A percentile compares a stretch with the other conserved stretches of the same genome.
Evolutionary conservation across 768 basidiomycete species (phyloP).

Genomic region (Coprinopsis strossmayeri): DNA sequence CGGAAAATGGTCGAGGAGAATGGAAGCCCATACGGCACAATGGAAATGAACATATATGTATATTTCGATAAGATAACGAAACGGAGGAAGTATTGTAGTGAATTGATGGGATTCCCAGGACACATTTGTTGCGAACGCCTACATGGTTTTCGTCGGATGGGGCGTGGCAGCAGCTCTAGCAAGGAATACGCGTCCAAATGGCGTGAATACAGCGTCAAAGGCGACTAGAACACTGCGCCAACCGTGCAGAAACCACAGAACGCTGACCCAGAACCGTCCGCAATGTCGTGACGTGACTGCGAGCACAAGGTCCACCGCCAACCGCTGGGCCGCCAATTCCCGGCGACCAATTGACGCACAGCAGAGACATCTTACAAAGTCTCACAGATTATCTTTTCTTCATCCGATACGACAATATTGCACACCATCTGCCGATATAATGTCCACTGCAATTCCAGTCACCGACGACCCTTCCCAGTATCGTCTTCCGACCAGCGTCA

Average conservation of each 20-base stretch:
- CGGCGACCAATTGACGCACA: conserved; percentile 3
- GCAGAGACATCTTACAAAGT: conserved; percentile 1
- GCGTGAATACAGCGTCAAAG: background rate
- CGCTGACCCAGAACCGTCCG: no score
- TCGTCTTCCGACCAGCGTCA: conserved; percentile 62
- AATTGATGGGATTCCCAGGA: conserved; percentile 1
- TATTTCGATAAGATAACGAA: background rate
- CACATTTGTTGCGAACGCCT: background rate
- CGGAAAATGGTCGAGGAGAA: conserved; percentile 18
- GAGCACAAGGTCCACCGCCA: background rate
- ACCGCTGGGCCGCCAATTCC: conserved; percentile 7
- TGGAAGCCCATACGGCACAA: conserved; percentile 11
- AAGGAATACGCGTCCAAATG: background rate
- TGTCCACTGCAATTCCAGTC: conserved; percentile 20
- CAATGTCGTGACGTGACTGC: background rate
- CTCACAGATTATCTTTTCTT: conserved; percentile 8
- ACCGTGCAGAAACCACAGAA: background rate
- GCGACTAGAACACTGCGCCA: background rate
- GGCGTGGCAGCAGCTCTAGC: background rate
- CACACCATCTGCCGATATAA: conserved; percentile 15
- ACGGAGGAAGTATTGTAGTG: background rate
- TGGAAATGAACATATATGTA: background rate
- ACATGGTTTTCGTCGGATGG: conserved; percentile 5
- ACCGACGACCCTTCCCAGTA: conserved; percentile 29
- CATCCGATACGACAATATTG: conserved; percentile 14